These are phyloP conservation scores for Zelopaecilomyces penicillatus DNA, from an alignment of 2,329 filamentous ascomycete species.

Conservation along the genomic window DNA sequence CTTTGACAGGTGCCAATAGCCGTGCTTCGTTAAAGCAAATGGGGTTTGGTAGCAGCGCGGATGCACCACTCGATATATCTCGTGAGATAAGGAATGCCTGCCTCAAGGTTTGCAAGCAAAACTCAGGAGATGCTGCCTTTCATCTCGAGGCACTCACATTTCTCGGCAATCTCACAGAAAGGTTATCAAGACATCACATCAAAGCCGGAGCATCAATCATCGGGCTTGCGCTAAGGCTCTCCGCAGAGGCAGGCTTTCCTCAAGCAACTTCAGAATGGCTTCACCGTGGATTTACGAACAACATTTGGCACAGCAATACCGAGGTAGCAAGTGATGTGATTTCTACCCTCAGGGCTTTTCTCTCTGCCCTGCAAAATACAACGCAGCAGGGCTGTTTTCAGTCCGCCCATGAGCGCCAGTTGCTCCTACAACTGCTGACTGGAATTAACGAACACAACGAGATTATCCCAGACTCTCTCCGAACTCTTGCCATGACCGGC, in stretches of 20 bases:
- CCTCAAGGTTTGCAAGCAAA: conserved; percentile 11
- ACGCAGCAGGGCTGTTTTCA: not conserved
- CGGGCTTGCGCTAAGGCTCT: conserved; percentile 21
- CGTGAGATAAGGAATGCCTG: conserved; percentile 17
- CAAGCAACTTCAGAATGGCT: conserved; percentile 18
- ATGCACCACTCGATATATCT: conserved; percentile 9
- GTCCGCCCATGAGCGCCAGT: conserved; percentile 12
- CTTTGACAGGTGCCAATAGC: conserved; percentile 15
- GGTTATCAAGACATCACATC: conserved; percentile 17
- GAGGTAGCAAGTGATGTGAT: conserved; percentile 14
- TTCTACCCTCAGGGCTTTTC: conserved; percentile 13
- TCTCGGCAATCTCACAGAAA: conserved; percentile 32
- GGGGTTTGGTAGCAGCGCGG: not conserved
- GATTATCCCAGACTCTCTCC: conserved; percentile 16
- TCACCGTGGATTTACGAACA: conserved; percentile 12
- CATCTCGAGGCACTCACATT: conserved; percentile 23
- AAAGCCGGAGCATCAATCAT: conserved; percentile 20
- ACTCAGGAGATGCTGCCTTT: conserved; percentile 1
- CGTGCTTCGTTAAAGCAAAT: conserved; percentile 10
- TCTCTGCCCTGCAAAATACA: not conserved
- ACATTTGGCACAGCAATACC: conserved; percentile 9
- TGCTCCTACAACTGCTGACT: conserved; percentile 21
- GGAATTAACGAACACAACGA: conserved; percentile 17
- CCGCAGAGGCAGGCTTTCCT: conserved; percentile 18
- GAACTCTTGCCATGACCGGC: conserved; percentile 13